Base-by-base conservation (phyloP, 192 early-diverging fungal genomes). In the Coemansia asiatica region DNA sequence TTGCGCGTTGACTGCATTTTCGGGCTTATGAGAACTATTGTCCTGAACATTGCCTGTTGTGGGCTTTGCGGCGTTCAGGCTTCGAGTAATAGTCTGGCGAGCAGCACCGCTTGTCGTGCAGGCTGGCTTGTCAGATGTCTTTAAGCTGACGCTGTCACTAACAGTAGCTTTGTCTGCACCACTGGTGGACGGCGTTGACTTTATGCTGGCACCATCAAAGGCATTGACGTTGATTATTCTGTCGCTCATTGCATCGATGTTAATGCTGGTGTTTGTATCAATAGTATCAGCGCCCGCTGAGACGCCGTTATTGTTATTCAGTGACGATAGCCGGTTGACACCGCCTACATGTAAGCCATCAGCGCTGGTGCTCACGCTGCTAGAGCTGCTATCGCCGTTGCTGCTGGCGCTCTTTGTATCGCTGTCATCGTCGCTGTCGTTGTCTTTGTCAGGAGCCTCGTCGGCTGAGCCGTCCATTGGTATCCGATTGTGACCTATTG, bases 211-310 rank as follows among this genome's bases (percentile, higher is more conserved):
- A 13, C 75, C 63, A 13, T 64, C 69, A 64, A 73, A 73, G 2
- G 58, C 70, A 33, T 51, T 49, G 36, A 79, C 57, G 27, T 72
- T 79, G n/a, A 79, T 69, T 22, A 79, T 72, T 9, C 61, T 65
- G 56, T 46, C 55, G 62, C 70, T 68, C 55, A 79, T 51, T 16
- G 66, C 51, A 21, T 35, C 66, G 51, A 77, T 29, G 22, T 77
- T 63, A 38, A 77, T 56, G n/a, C 75, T 77, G 12, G 75, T 77
- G 49, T 77, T 77, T 5, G 49, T 19, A 28, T 67, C 60, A 9
- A 18, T 46, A 22, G 58, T 21, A 38, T 54, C 51, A 9, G 51
- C 51, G 5, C 51, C 51, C 23, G 26, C 25, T 6, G 26, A 27
- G 25, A 27, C 9, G 26, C 27, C 18, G 25, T 27, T 28, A 9